Evolutionary conservation across 148 eudicot genomes (phyloP).

Genomic region (Spergularia marina): DNA sequence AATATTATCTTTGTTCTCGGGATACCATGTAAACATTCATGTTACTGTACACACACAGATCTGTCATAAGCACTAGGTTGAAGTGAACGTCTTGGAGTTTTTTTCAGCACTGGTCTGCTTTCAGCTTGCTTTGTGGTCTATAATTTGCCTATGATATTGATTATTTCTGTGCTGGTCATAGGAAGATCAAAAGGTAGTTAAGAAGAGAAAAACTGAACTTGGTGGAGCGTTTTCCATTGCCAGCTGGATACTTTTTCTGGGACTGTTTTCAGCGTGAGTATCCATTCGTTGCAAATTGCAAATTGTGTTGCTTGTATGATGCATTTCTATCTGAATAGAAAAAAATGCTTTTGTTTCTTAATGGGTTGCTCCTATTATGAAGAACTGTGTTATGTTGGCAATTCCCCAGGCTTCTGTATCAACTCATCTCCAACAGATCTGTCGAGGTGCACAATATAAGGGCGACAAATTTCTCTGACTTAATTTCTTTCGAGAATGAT

Average conservation of each 20-base stretch:
- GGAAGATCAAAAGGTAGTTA: conserved; percentile 85
- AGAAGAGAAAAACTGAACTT: conserved; percentile 91
- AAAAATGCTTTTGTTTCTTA: background rate
- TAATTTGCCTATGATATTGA: background rate
- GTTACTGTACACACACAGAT: background rate
- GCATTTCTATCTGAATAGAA: conserved; percentile 10
- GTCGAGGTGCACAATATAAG: conserved; percentile 82
- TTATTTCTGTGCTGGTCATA: conserved; percentile 21
- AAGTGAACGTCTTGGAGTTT: background rate
- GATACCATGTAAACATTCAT: background rate
- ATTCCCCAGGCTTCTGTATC: conserved; percentile 73
- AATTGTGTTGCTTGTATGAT: background rate
- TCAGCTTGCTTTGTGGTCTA: background rate
- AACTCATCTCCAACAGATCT: conserved; percentile 64
- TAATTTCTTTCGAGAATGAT: conserved; percentile 69
- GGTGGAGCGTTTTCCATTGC: conserved; percentile 93
- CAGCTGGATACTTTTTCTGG: conserved; percentile 91
- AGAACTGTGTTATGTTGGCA: background rate
- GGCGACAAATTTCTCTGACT: conserved; percentile 83
- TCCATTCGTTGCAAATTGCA: conserved; percentile 12
- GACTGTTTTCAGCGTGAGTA: conserved; percentile 88
- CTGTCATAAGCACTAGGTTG: background rate
- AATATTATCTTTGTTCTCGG: background rate
- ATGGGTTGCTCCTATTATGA: conserved; percentile 3
- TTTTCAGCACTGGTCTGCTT: background rate